Conservation (phyloP, 2,329 filamentous ascomycete species). For the Xylariaceae sp. region DNA sequence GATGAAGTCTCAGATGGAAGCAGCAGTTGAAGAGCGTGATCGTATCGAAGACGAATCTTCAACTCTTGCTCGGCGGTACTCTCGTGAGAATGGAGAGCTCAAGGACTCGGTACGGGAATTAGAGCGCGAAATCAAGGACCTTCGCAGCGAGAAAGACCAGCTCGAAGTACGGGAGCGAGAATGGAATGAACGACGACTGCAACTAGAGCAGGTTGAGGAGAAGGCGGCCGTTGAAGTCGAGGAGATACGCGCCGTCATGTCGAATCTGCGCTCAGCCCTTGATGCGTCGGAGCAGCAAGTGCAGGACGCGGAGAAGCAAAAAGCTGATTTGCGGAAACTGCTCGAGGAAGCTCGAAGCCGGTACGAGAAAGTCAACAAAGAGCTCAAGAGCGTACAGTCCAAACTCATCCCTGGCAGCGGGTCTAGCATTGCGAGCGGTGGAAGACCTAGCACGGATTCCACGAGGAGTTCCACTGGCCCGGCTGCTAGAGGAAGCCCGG, state of each 20-base stretch:
- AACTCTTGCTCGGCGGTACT: conserved; percentile 66
- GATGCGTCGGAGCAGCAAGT: conserved; percentile 85
- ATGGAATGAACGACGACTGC: conserved; percentile 66
- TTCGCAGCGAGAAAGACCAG: conserved; percentile 71
- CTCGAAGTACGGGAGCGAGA: conserved; percentile 69
- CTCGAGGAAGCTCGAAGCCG: conserved; percentile 73
- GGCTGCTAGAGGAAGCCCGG: conserved; percentile 17
- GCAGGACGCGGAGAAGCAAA: conserved; percentile 77
- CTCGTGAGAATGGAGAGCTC: conserved; percentile 82
- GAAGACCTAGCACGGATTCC: conserved; percentile 43
- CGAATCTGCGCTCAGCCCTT: conserved; percentile 70
- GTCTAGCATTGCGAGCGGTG: conserved; percentile 32
- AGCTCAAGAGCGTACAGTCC: conserved; percentile 49
- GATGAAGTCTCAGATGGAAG: conserved; percentile 82
- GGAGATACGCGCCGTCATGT: conserved; percentile 72
- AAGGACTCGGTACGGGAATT: conserved; percentile 73
- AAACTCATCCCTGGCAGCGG: conserved; percentile 36
- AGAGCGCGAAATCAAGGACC: conserved; percentile 67
- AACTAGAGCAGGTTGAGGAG: conserved; percentile 66
- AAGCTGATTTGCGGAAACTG: conserved; percentile 64
- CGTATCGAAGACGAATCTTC: conserved; percentile 86
- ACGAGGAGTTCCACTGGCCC: conserved; percentile 38
- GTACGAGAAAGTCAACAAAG: conserved; percentile 74
- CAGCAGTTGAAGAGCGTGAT: conserved; percentile 89
- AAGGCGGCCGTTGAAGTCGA: conserved; percentile 66